phyloP scores from a whole-genome alignment of 306 rosid genomes.

The Nissolia schottii region DNA sequence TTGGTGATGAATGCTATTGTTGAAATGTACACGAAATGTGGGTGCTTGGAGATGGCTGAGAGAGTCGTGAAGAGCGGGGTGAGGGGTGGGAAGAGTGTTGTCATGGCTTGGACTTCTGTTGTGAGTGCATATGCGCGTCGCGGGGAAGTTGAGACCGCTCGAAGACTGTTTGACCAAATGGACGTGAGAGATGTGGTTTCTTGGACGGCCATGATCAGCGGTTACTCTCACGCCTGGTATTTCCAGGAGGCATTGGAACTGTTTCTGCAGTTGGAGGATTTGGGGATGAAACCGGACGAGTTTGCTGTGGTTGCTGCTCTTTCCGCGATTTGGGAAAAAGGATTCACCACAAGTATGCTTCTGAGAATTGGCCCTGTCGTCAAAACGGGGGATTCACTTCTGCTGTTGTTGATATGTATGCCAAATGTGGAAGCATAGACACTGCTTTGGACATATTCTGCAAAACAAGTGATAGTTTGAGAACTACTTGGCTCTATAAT shows the following conservation, averaged over 20 bases:
- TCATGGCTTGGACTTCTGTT: slow-evolving; percentile 42
- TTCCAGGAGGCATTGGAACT: slow-evolving; percentile 42
- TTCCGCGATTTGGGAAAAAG: slow-evolving; percentile 44
- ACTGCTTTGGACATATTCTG: slow-evolving; percentile 39
- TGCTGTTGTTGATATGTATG: slow-evolving; percentile 47
- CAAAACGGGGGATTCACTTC: slow-evolving; percentile 10
- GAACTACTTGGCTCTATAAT: slow-evolving; percentile 34
- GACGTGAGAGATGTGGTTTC: slow-evolving; percentile 31
- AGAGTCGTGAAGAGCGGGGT: slow-evolving; percentile 13
- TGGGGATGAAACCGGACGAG: slow-evolving; percentile 31
- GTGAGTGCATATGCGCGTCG: slow-evolving; percentile 33
- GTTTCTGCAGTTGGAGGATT: slow-evolving; percentile 35
- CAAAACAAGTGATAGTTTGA: slow-evolving; percentile 21
- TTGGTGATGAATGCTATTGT: slow-evolving; percentile 34
- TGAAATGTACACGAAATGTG: slow-evolving; percentile 47
- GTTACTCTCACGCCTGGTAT: slow-evolving; percentile 31
- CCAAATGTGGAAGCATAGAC: slow-evolving; percentile 40
- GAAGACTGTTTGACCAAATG: slow-evolving; percentile 35
- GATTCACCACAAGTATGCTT: slow-evolving; percentile 38
- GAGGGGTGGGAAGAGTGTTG: slow-evolving; percentile 12
- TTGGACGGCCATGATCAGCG: slow-evolving; percentile 44
- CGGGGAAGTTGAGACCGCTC: slow-evolving; percentile 36
- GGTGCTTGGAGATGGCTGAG: slow-evolving; percentile 33
- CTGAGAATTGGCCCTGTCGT: slow-evolving; percentile 14
- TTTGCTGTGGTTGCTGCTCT: slow-evolving; percentile 33